A percentile compares a stretch with the other conserved stretches of the same genome.
Conservation (phyloP, 805 yeast genomes). For the Hanseniaspora meyeri region DNA sequence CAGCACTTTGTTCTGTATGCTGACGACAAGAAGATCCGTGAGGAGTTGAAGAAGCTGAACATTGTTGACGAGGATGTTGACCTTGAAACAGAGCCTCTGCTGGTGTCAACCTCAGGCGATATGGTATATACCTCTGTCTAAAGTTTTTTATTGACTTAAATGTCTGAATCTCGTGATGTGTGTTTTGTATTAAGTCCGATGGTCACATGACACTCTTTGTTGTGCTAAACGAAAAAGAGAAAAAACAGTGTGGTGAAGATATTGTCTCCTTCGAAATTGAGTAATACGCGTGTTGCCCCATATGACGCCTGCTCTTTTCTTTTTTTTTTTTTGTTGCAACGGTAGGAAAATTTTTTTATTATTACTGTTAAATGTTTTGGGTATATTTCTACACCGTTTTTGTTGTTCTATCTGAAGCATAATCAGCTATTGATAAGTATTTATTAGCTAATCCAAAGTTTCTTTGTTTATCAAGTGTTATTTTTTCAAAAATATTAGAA, state of each 20-base stretch:
- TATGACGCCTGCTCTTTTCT: neutral
- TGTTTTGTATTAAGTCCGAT: neutral
- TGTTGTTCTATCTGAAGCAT: no score
- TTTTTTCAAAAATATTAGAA: no score
- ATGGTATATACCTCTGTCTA: slow-evolving; percentile 4
- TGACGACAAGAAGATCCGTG: slow-evolving; percentile 23
- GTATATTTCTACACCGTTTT: no score
- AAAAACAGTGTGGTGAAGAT: no score
- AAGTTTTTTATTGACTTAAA: neutral
- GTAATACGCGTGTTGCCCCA: neutral
- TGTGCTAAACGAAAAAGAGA: neutral
- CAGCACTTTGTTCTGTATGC: slow-evolving; percentile 34
- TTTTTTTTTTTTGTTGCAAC: neutral
- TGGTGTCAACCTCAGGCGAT: neutral
- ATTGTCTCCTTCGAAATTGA: no score
- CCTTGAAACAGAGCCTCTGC: slow-evolving; percentile 1
- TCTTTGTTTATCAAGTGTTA: no score
- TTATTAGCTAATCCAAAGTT: no score
- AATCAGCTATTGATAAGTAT: no score
- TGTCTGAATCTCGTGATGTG: neutral
- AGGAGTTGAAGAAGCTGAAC: slow-evolving; percentile 12
- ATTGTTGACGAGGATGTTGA: slow-evolving; percentile 12
- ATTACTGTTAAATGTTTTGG: neutral
- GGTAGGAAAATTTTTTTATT: neutral
- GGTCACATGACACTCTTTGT: no score